Percentiles rank a stretch among this genome's conserved stretches.
Evolutionary conservation across 106 monocot species (phyloP).

Genomic region (Apostasia ramifera): DNA sequence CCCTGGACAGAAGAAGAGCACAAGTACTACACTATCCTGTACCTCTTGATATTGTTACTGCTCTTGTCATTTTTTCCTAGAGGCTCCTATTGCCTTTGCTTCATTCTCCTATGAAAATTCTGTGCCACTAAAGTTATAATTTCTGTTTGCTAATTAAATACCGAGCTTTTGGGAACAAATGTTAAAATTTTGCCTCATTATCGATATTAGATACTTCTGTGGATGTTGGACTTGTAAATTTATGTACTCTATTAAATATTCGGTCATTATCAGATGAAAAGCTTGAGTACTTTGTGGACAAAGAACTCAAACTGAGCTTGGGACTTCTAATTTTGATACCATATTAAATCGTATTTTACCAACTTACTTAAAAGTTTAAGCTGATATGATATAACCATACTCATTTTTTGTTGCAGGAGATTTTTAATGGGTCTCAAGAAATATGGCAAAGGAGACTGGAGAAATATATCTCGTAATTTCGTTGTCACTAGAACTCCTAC

Average conservation of each 20-base stretch:
- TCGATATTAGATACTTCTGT: too few relatives aligned
- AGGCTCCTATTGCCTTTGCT: not conserved
- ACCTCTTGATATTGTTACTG: not conserved
- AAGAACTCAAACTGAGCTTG: too few relatives aligned
- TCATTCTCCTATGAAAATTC: not conserved
- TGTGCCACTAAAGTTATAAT: too few relatives aligned
- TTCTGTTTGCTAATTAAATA: too few relatives aligned
- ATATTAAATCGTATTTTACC: not conserved
- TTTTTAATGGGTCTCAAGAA: constrained; percentile 82
- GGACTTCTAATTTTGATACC: too few relatives aligned
- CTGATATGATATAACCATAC: not conserved
- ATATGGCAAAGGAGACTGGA: constrained; percentile 91
- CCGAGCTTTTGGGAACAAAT: too few relatives aligned
- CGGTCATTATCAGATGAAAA: too few relatives aligned
- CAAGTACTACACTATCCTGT: constrained; percentile 28
- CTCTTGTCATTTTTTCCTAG: not conserved
- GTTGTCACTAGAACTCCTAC: constrained; percentile 68
- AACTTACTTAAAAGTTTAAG: too few relatives aligned
- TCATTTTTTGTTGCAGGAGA: constrained; percentile 23
- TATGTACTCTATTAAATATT: too few relatives aligned
- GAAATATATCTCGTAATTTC: constrained; percentile 73
- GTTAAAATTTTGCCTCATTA: too few relatives aligned
- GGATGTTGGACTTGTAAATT: too few relatives aligned
- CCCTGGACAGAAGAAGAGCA: constrained; percentile 98
- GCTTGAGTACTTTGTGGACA: too few relatives aligned